Base-by-base conservation (phyloP, 2,329 filamentous ascomycete genomes). In the Allantophomopsis cytisporea region DNA sequence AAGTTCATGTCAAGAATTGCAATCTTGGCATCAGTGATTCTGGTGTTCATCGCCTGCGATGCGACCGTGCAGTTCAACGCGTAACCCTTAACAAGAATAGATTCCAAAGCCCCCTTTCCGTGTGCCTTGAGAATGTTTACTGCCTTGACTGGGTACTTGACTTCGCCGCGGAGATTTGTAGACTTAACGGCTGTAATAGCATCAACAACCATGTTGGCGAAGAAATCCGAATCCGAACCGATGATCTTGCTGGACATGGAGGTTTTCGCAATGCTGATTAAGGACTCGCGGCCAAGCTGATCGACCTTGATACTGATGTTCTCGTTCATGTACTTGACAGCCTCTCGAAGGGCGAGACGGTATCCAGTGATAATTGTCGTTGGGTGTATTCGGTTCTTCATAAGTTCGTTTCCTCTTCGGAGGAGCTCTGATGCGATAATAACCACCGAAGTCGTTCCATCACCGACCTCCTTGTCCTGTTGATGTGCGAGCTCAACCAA, bases 221-320 rank as follows among this genome's bases (percentile, higher is more conserved):
- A 98, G 69, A 98, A 98, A 47, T 94, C 87, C 11, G 85, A 87
- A 63, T 98, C 91, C 41, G 83, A 69, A 42, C 91, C 91, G 59
- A 98, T 96, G 56, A 98, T 93, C 69, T 98, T 98, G 71, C 85
- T 94, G 39, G 88, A 95, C 89, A 98, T 98, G 55, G 88, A 95
- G 15, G 91, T 98, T 69, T 89, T 96, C 46, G 91, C 91, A 58
- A 98, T 95, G 65, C 77, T 95, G 56, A 96, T 62, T 50, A 98
- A 74, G 43, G 85, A 91, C 46, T 96, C 91, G 45, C 84, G 80
- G 43, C 87, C 88, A 40, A 98, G 74, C 44, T 81, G 77, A 56
- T 96, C 89, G 41, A 96, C 89, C 66, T 93, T 94, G 54, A 86
- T 85, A 69, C 85, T 89, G 61, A 98, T 82, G 61, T 96, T 94